A percentile compares a stretch with the other conserved stretches of the same genome.
Evolutionary conservation across 75 land plant species (phyloP).

Genomic region (Azolla pinnata): DNA sequence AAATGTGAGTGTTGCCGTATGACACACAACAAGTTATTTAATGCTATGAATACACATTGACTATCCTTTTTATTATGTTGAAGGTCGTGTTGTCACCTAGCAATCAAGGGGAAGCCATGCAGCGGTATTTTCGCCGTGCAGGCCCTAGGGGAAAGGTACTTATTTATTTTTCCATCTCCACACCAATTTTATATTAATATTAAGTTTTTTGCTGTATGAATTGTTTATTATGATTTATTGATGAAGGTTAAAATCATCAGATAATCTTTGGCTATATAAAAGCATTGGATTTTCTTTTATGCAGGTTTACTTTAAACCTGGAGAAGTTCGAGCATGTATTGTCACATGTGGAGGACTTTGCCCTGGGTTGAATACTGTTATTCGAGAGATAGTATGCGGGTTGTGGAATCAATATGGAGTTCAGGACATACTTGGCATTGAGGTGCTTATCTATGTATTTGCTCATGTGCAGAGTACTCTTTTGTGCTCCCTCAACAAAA

Average conservation of each 20-base stretch:
- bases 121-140: constrained; percentile 69
- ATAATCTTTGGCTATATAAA: too few species aligned
- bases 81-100: constrained; percentile 55
- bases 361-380: constrained; percentile 46
- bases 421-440: constrained; percentile 34
- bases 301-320: constrained; percentile 39
- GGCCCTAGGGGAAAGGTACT: constrained; percentile 61
- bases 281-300: not conserved
- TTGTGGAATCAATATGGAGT: constrained; percentile 49
- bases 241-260: too few species aligned
- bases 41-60: not conserved
- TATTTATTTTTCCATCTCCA: not conserved
- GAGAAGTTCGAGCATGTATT: constrained; percentile 45
- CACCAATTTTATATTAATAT: too few species aligned
- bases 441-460: constrained; percentile 11
- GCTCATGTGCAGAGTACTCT: not conserved
- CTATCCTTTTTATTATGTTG: not conserved
- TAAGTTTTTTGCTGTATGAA: too few species aligned
- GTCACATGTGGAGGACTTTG: constrained; percentile 49
- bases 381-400: constrained; percentile 47
- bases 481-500: not conserved
- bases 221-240: too few species aligned
- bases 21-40: not conserved
- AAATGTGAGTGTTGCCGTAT: constrained; percentile 28
- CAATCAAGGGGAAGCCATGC: constrained; percentile 35